These are phyloP conservation scores for Diplodia sapinea DNA, from an alignment of 2,329 filamentous ascomycete genomes.

Conservation along the genomic window DNA sequence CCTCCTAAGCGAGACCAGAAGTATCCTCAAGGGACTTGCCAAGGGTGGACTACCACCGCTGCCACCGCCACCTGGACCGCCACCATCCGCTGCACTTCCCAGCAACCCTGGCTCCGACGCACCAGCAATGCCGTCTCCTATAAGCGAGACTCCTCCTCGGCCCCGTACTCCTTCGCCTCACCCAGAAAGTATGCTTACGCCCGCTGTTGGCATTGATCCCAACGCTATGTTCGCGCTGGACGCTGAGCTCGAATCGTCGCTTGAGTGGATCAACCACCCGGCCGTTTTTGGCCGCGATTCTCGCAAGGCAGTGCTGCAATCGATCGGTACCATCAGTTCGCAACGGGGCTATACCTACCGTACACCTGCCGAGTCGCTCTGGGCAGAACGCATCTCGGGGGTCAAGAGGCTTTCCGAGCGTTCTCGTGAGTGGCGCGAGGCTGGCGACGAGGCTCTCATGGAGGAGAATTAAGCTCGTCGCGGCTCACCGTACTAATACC, in stretches of 20 bases:
- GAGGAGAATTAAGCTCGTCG: slow-evolving; percentile 50
- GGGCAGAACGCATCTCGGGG: slow-evolving; percentile 82
- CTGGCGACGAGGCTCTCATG: slow-evolving; percentile 73
- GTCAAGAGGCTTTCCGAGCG: slow-evolving; percentile 81
- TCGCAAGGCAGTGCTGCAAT: slow-evolving; percentile 92
- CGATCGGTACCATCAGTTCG: slow-evolving; percentile 94
- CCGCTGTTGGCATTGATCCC: slow-evolving; percentile 77
- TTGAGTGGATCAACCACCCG: slow-evolving; percentile 98
- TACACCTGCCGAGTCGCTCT: slow-evolving; percentile 85
- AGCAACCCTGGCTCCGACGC: slow-evolving; percentile 42
- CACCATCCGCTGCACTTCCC: slow-evolving; percentile 45
- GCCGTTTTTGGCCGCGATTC: slow-evolving; percentile 93
- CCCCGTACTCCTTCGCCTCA: slow-evolving; percentile 42
- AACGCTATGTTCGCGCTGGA: slow-evolving; percentile 85
- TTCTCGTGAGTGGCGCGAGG: slow-evolving; percentile 90
- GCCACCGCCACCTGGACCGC: slow-evolving; percentile 61
- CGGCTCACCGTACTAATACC: slow-evolving; percentile 18
- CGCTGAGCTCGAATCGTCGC: slow-evolving; percentile 82
- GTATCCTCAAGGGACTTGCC: slow-evolving; percentile 92
- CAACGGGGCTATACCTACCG: slow-evolving; percentile 94
- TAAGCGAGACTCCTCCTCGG: slow-evolving; percentile 44
- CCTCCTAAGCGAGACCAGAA: slow-evolving; percentile 88
- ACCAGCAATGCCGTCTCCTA: slow-evolving; percentile 42
- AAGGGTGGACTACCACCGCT: slow-evolving; percentile 94
- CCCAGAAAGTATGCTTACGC: slow-evolving; percentile 53